These are phyloP conservation scores for Onygenales sp. DNA, from an alignment of 2,329 filamentous ascomycete genomes.

Conservation along the genomic window DNA sequence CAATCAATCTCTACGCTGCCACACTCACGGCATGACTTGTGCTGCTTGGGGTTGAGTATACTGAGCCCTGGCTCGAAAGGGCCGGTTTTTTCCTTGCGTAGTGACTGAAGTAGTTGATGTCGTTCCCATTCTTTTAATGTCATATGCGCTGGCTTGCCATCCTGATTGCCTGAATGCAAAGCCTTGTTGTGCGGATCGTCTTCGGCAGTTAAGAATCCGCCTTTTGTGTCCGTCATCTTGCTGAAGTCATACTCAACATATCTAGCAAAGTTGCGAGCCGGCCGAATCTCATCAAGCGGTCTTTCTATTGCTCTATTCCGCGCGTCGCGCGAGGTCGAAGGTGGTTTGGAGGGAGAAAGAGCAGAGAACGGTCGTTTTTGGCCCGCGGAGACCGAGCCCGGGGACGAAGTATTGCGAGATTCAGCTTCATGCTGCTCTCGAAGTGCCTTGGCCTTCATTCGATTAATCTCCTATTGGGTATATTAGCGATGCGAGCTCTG, in stretches of 20 bases:
- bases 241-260: constrained; percentile 98
- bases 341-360: constrained; percentile 42
- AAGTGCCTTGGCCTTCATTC: constrained; percentile 79
- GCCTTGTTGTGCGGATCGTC: constrained; percentile 87
- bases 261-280: constrained; percentile 80
- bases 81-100: constrained; percentile 65
- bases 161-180: constrained; percentile 46
- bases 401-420: constrained; percentile 30
- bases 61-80: constrained; percentile 87
- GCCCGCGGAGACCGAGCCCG: constrained; percentile 44
- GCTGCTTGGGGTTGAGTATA: constrained; percentile 53
- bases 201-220: constrained; percentile 80
- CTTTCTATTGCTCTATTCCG: constrained; percentile 32
- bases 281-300: constrained; percentile 49
- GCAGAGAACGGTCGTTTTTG: constrained; percentile 64
- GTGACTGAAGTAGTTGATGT: constrained; percentile 60
- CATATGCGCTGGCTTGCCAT: constrained; percentile 76
- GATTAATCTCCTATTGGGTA: constrained; percentile 64
- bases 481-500: neutral
- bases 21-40: constrained; percentile 78
- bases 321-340: constrained; percentile 60
- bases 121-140: constrained; percentile 86
- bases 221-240: constrained; percentile 96
- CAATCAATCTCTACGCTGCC: constrained; percentile 80
- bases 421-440: constrained; percentile 64